Evolutionary conservation across 2,329 filamentous ascomycete genomes (phyloP).

Genomic region (Coleophoma crateriformis): DNA sequence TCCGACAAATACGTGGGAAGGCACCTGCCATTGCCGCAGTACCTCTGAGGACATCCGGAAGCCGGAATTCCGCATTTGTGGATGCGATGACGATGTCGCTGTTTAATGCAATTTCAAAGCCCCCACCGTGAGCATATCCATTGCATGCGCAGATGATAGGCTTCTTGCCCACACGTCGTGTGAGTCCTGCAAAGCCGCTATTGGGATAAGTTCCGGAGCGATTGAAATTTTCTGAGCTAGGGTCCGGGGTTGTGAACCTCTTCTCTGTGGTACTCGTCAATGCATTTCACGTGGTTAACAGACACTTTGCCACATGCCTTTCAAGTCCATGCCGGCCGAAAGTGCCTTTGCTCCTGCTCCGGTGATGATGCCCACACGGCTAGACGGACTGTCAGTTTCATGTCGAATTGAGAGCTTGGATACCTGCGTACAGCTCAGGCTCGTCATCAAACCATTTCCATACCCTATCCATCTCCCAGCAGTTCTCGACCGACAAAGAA

Average conservation of each 20-base stretch:
- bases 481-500: conserved; percentile 34
- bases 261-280: not conserved
- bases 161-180: conserved; percentile 51
- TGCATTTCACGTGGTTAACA: too few relatives aligned
- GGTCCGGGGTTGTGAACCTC: too few relatives aligned
- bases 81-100: conserved; percentile 53
- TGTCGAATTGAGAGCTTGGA: not conserved
- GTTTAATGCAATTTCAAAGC: conserved; percentile 45
- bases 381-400: not conserved
- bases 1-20: conserved; percentile 33
- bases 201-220: conserved; percentile 28
- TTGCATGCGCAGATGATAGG: conserved; percentile 56
- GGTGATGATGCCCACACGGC: conserved; percentile 41
- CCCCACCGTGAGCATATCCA: conserved; percentile 50
- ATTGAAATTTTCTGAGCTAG: not conserved
- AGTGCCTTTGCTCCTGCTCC: conserved; percentile 48
- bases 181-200: conserved; percentile 49
- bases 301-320: conserved; percentile 19
- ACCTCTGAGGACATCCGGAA: conserved; percentile 53
- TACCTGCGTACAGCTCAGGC: conserved; percentile 28
- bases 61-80: conserved; percentile 42
- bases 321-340: conserved; percentile 49
- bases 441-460: conserved; percentile 49
- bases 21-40: conserved; percentile 52
- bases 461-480: conserved; percentile 41